Evolutionary conservation across 495 filamentous ascomycete genomes (phyloP).

Genomic region (Trichoderma reesei): DNA sequence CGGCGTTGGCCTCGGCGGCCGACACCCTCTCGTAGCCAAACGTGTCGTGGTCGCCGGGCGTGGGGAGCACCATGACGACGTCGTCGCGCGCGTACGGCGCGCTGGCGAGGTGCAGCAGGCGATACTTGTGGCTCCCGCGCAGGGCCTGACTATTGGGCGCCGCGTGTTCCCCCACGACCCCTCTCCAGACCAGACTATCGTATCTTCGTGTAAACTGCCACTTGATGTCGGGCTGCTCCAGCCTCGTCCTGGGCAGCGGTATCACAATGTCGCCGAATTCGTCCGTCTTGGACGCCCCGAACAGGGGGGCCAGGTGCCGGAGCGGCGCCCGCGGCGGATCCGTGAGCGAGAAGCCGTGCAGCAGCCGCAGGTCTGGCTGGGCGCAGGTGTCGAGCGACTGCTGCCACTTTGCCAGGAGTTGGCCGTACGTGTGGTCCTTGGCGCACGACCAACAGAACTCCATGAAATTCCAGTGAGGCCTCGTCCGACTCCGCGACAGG

Average conservation of each 20-base stretch:
- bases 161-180: conserved; percentile 28
- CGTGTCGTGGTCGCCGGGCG: conserved; percentile 16
- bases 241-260: conserved; percentile 57
- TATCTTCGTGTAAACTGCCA: conserved; percentile 42
- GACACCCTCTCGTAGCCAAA: conserved; percentile 27
- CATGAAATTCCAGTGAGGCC: conserved; percentile 40
- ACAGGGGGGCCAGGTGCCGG: conserved; percentile 58
- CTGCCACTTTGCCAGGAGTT: conserved; percentile 57
- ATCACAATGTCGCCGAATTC: conserved; percentile 67
- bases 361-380: conserved; percentile 64
- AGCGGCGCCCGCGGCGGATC: conserved; percentile 52
- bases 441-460: conserved; percentile 54
- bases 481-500: conserved; percentile 46
- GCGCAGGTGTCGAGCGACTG: conserved; percentile 61
- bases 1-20: conserved; percentile 23
- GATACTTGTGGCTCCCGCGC: conserved; percentile 40
- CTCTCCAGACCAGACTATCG: conserved; percentile 54
- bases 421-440: conserved; percentile 55
- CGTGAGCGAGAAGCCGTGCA: conserved; percentile 62
- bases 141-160: conserved; percentile 25
- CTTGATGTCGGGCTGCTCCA: conserved; percentile 39
- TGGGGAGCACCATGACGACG: conserved; percentile 31
- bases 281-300: conserved; percentile 59
- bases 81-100: conserved; percentile 29
- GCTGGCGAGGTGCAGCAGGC: conserved; percentile 53